Evolutionary conservation across 164 flowering plant genomes (phyloP), one percentile per base, ranked within the genome.

Genomic region (Stephania cephalantha): DNA sequence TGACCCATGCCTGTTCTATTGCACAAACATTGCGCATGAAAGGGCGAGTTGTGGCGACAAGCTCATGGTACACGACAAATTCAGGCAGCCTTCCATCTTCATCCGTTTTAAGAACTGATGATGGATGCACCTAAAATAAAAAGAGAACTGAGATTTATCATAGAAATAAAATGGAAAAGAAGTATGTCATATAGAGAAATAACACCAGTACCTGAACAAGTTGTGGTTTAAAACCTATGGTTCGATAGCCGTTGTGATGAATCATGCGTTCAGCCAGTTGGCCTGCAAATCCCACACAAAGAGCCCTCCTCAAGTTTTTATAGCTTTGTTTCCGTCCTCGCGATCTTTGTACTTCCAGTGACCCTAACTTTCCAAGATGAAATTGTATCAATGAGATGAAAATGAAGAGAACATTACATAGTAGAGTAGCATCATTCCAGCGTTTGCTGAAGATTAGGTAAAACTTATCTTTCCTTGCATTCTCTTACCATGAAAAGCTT

Each of bases 221-320:
- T 77, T 93, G 97, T 58, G 97, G 81, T 76, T 85, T 92, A 71
- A 89, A 88, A 67, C 95, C 93, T 70, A 95, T 30, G 46, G 97
- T 90, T 46, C 88, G 81, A 79, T 88, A 95, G 35, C 98, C 99
- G 88, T 95, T 95, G 77, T 95, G 99, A 75, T 85, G 95, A 73
- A 89, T 76, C 96, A 88, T 91, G 72, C 98, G 85, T 86, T 95
- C 97, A 67, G 99, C 99, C 75, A 95, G 92, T 83, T 93, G 97
- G 79, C 82, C 88, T 71, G 93, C 97, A 83, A 86, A 91, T 25
- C 99, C 99, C 0, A 79, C 76, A 71, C 90, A 90, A 55, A 95
- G 77, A 78, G 98, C 91, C 86, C 86, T 92, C 84, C 99, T 90
- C 84, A 95, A 84, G 45, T 83, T 87, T 76, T 72, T 88, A 78